Evolutionary conservation across 768 basidiomycete species (phyloP).

Genomic region (Termitomyces sp.): DNA sequence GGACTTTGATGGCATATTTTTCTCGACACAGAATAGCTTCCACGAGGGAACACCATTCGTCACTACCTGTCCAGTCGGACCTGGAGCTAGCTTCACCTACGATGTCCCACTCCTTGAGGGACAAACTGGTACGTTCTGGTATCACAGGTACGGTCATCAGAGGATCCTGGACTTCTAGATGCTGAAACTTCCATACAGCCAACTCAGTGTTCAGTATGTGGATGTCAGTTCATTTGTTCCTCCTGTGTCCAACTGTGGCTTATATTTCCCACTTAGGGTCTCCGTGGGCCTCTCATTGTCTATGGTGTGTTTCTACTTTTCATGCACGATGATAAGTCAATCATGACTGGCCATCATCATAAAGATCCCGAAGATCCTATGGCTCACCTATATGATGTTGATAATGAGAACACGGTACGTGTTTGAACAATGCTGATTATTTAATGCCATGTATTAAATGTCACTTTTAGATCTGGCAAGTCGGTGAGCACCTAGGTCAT

Average conservation of each 20-base stretch:
- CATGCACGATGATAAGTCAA: background rate
- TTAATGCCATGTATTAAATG: background rate
- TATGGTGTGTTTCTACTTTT: constrained; percentile 19
- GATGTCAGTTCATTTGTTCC: constrained; percentile 12
- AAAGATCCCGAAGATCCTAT: constrained; percentile 15
- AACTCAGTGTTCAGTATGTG: constrained; percentile 22
- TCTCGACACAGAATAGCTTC: constrained; percentile 20
- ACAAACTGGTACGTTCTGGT: constrained; percentile 34
- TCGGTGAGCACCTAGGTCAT: constrained; percentile 15
- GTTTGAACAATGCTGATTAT: no score
- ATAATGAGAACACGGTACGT: constrained; percentile 17
- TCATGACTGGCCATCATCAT: background rate
- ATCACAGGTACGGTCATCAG: constrained; percentile 20
- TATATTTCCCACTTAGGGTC: constrained; percentile 11
- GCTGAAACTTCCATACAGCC: constrained; percentile 1
- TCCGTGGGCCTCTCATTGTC: constrained; percentile 26
- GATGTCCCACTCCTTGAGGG: constrained; percentile 24
- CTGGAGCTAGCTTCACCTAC: constrained; percentile 27
- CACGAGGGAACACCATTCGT: constrained; percentile 26
- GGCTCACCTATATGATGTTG: constrained; percentile 20
- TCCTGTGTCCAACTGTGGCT: background rate
- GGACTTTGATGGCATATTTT: constrained; percentile 26
- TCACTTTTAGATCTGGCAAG: constrained; percentile 20
- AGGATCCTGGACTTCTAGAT: background rate
- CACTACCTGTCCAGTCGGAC: constrained; percentile 29